These are phyloP conservation scores for Adansonia gregorii DNA, from an alignment of 441 rosid species.

Conservation along the genomic window DNA sequence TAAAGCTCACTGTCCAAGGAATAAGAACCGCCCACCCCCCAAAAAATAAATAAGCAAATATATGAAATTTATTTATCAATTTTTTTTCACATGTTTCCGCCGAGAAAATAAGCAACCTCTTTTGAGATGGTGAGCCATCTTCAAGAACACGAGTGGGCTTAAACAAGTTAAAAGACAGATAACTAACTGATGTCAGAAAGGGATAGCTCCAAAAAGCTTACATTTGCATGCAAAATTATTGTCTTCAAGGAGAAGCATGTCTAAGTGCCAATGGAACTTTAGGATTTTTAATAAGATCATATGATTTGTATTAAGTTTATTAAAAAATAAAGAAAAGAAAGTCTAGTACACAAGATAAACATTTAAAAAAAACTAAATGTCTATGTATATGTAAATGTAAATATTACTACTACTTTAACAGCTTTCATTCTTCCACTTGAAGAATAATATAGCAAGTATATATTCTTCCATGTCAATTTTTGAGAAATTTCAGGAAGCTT, in stretches of 20 bases:
- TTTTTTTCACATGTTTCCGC: neutral
- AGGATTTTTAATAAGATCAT: neutral
- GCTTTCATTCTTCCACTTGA: neutral
- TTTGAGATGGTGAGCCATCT: neutral
- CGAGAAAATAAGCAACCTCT: neutral
- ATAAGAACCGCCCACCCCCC: no score
- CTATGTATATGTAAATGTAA: neutral
- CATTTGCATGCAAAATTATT: neutral
- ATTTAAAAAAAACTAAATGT: no score
- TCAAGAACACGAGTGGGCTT: neutral
- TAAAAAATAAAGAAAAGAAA: neutral
- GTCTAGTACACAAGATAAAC: no score
- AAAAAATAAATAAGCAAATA: no score
- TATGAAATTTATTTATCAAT: neutral
- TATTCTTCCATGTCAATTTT: neutral
- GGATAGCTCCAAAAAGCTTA: neutral
- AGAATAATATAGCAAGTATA: neutral
- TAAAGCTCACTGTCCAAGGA: no score
- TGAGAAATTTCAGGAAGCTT: slow-evolving; percentile 11
- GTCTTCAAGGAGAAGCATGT: slow-evolving; percentile 10
- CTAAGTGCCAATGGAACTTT: neutral
- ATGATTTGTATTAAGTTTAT: neutral
- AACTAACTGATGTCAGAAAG: neutral
- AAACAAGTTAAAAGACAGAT: neutral
- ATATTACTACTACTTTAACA: neutral